Percentiles rank a stretch among this genome's conserved stretches.
Conservation (phyloP, 768 basidiomycete species). For the Trametes elegans region DNA sequence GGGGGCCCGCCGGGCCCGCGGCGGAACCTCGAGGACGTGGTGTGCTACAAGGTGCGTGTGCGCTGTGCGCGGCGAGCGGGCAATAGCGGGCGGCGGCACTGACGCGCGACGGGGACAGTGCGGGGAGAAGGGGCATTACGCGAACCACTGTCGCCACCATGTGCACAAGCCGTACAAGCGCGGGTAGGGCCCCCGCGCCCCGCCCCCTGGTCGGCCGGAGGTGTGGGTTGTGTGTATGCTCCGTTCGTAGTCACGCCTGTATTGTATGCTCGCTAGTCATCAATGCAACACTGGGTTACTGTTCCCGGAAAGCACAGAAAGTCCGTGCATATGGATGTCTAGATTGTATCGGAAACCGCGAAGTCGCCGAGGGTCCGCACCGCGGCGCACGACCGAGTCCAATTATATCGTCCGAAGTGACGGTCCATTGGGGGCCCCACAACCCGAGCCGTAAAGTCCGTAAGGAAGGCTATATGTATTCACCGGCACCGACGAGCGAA, state of each 20-base stretch:
- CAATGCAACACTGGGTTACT: too few relatives aligned
- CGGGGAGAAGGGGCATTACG: conserved; percentile 92
- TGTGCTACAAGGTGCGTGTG: conserved; percentile 84
- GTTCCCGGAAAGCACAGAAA: neutral
- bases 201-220: neutral
- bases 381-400: neutral
- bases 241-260: too few relatives aligned
- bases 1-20: conserved; percentile 43
- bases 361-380: too few relatives aligned
- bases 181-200: neutral
- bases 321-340: too few relatives aligned
- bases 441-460: neutral
- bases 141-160: conserved; percentile 91
- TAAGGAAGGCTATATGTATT: neutral
- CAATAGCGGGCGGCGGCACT: too few relatives aligned
- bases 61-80: conserved; percentile 1
- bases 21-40: conserved; percentile 78
- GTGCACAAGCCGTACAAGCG: conserved; percentile 43
- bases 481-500: neutral
- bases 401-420: too few relatives aligned
- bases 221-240: too few relatives aligned
- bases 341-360: too few relatives aligned
- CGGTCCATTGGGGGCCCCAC: neutral
- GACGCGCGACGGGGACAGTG: conserved; percentile 49
- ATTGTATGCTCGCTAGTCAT: too few relatives aligned